These are phyloP conservation scores for Boletus eberwhitei DNA, from an alignment of 768 basidiomycete species.

Conservation along the genomic window DNA sequence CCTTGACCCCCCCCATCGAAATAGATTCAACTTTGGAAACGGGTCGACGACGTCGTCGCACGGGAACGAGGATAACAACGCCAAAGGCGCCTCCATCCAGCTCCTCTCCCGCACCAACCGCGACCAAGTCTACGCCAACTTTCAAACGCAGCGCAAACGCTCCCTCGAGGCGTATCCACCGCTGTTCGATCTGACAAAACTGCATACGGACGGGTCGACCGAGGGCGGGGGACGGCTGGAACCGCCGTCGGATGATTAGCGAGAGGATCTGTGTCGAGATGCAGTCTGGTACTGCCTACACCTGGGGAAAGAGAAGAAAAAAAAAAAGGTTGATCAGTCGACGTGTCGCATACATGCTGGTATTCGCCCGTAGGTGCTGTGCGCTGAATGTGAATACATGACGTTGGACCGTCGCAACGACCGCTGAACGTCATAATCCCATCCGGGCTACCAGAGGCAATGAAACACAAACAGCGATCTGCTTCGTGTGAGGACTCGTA, in stretches of 20 bases:
- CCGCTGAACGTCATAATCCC: neutral
- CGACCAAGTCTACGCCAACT: constrained; percentile 33
- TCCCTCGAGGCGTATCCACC: constrained; percentile 19
- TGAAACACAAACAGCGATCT: neutral
- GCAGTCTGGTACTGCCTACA: neutral
- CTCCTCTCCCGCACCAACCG: constrained; percentile 37
- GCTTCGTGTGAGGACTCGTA: too few species aligned
- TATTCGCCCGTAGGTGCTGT: neutral
- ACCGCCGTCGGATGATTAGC: constrained; percentile 3
- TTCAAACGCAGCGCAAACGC: constrained; percentile 10
- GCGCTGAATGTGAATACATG: neutral
- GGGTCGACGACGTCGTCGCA: neutral
- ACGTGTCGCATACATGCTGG: neutral
- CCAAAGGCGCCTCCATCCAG: constrained; percentile 37
- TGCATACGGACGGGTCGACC: constrained; percentile 20
- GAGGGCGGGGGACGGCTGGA: constrained; percentile 19
- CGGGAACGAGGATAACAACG: constrained; percentile 2
- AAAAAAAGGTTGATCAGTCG: neutral
- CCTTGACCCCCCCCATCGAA: too few species aligned
- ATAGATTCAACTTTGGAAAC: constrained; percentile 45
- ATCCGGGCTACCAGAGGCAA: neutral
- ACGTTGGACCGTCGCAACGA: neutral
- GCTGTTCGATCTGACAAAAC: constrained; percentile 21
- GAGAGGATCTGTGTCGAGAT: neutral
- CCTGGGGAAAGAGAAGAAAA: neutral